These are phyloP conservation scores for Tetratostichococcus sp. DNA, from an alignment of 139 green algal genomes.

Conservation along the genomic window DNA sequence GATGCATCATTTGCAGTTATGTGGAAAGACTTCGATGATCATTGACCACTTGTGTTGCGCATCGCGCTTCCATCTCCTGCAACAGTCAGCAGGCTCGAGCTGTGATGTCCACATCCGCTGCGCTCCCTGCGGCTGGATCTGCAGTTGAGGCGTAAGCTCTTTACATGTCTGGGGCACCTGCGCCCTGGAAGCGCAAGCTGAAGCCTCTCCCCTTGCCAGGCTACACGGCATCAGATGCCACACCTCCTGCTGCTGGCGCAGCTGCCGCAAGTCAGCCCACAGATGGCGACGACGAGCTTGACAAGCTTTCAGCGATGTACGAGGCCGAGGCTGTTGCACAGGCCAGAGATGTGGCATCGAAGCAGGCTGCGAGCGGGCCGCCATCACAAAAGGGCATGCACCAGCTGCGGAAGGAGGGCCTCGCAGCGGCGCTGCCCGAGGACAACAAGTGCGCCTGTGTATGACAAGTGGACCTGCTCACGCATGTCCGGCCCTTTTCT, in stretches of 20 bases:
- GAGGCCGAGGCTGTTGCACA: slow-evolving; percentile 6
- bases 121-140: no score
- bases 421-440: slow-evolving; percentile 13
- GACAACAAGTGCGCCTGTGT: slow-evolving; percentile 38
- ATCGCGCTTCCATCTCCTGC: no score
- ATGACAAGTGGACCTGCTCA: no score
- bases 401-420: slow-evolving; percentile 20
- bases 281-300: slow-evolving; percentile 1
- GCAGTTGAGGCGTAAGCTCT: no score
- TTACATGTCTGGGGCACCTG: not conserved
- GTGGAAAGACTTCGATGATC: no score
- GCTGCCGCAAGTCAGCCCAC: not conserved
- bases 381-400: slow-evolving; percentile 13
- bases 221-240: no score
- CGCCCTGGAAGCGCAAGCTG: not conserved
- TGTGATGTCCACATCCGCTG: no score
- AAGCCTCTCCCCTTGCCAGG: not conserved
- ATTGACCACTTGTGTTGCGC: no score
- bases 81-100: no score
- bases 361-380: not conserved
- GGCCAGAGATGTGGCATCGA: not conserved
- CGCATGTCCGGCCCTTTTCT: no score
- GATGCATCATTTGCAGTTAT: no score
- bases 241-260: no score
- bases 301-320: slow-evolving; percentile 8